Conservation (phyloP, 1,284 basidiomycete genomes). For the Ganoderma leucocontextum region DNA sequence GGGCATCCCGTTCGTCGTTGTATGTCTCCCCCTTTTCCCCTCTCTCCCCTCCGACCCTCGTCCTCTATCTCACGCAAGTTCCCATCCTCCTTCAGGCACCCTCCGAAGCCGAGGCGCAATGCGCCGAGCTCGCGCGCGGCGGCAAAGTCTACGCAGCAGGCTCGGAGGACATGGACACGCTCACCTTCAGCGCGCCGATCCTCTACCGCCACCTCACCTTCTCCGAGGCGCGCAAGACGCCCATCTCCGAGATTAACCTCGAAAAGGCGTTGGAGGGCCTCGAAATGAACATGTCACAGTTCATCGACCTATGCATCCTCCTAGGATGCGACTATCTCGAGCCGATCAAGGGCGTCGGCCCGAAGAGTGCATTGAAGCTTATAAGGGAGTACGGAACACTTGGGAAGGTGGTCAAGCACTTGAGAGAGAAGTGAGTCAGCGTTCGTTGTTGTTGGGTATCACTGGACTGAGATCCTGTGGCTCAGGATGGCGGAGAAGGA, state of each 20-base stretch:
- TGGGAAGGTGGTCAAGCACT: conserved; percentile 82
- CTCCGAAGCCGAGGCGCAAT: conserved; percentile 98
- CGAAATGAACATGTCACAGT: conserved; percentile 95
- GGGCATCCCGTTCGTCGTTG: conserved; percentile 95
- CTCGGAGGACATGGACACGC: conserved; percentile 99
- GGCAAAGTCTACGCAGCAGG: conserved; percentile 97
- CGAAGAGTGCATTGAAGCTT: conserved; percentile 95
- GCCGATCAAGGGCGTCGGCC: conserved; percentile 94
- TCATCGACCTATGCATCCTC: conserved; percentile 96
- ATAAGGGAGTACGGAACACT: conserved; percentile 88
- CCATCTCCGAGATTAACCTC: conserved; percentile 95
- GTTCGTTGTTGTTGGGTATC: neutral
- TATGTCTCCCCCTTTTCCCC: conserved; percentile 47
- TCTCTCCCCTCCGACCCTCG: neutral
- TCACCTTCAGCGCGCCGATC: conserved; percentile 94
- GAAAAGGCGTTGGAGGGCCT: conserved; percentile 87
- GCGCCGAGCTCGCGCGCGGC: conserved; percentile 94
- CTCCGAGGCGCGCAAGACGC: conserved; percentile 98
- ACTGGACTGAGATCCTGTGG: conserved; percentile 2
- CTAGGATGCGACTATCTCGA: conserved; percentile 99
- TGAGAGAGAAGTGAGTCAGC: conserved; percentile 77
- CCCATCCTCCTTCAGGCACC: conserved; percentile 71
- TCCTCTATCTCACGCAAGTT: neutral
- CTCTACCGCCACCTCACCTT: conserved; percentile 97
- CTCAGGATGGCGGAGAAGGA: conserved; percentile 60